A percentile compares a stretch with the other conserved stretches of the same genome.
Conservation (phyloP, 495 filamentous ascomycete genomes). For the Penicillium salamii region DNA sequence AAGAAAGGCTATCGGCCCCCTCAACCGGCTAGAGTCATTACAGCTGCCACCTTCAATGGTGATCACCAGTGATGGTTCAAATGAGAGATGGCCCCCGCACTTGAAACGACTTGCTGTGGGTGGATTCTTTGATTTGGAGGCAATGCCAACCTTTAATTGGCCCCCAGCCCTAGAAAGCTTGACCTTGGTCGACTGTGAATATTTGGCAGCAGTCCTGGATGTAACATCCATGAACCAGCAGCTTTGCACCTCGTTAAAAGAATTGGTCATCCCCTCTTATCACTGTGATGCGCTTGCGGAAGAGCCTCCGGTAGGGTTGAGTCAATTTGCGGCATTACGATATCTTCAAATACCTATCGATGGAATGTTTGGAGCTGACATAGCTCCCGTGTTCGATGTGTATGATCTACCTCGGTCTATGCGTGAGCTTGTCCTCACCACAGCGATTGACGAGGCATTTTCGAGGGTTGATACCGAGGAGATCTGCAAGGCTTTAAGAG, state of each 20-base stretch:
- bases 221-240: constrained; percentile 4
- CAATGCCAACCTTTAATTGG: constrained; percentile 28
- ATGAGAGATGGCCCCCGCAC: constrained; percentile 25
- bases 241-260: neutral
- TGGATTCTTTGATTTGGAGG: constrained; percentile 21
- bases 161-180: constrained; percentile 27
- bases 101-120: constrained; percentile 24
- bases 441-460: neutral
- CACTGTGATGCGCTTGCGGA: constrained; percentile 1
- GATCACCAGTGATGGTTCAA: constrained; percentile 14
- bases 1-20: constrained; percentile 48
- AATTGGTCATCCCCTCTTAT: neutral
- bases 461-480: neutral
- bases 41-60: constrained; percentile 53
- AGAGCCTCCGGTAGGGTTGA: neutral
- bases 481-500: neutral
- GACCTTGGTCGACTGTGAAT: constrained; percentile 24
- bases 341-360: constrained; percentile 7
- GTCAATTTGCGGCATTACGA: neutral
- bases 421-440: constrained; percentile 2
- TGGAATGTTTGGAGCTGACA: neutral
- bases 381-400: neutral
- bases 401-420: neutral
- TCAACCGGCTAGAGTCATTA: constrained; percentile 49
- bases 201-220: constrained; percentile 13